Conservation (phyloP, 768 basidiomycete species). For the Leccinum uliginosum region DNA sequence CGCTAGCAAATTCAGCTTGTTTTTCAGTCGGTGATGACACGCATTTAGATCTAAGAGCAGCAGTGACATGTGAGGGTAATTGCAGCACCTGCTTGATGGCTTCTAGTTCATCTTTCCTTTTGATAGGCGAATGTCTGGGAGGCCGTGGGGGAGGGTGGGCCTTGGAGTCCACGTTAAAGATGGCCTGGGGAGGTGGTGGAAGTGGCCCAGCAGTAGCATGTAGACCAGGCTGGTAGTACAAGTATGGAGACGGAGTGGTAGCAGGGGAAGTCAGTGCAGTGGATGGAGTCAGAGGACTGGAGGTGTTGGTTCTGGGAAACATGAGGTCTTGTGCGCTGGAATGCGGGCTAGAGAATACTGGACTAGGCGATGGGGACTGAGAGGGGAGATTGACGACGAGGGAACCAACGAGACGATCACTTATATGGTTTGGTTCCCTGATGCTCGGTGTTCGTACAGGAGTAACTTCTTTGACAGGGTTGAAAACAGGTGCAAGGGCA, state of each 20-base stretch:
- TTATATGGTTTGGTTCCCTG: constrained; percentile 57
- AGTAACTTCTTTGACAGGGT: constrained; percentile 26
- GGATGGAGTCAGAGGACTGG: constrained; percentile 24
- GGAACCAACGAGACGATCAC: constrained; percentile 58
- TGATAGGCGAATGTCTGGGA: constrained; percentile 56
- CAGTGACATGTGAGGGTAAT: constrained; percentile 51
- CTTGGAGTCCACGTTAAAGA: constrained; percentile 43
- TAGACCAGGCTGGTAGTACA: constrained; percentile 61
- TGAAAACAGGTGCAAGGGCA: constrained; percentile 31
- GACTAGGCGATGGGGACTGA: constrained; percentile 27
- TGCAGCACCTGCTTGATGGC: constrained; percentile 57
- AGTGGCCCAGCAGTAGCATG: constrained; percentile 72
- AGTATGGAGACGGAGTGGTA: constrained; percentile 37
- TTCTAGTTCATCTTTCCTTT: constrained; percentile 46
- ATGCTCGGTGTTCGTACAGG: constrained; percentile 55
- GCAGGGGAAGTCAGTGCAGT: constrained; percentile 28
- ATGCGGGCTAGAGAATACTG: constrained; percentile 23
- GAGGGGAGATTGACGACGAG: constrained; percentile 49
- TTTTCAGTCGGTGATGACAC: constrained; percentile 17
- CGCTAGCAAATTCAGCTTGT: constrained; percentile 24
- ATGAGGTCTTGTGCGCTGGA: constrained; percentile 28
- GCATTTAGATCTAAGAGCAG: constrained; percentile 32
- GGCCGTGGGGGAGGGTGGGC: constrained; percentile 57
- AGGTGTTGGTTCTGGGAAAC: constrained; percentile 22
- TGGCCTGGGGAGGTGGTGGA: constrained; percentile 62